phyloP scores from a whole-genome alignment of 2,329 filamentous ascomycete species.

The Aureobasidium subglaciale region DNA sequence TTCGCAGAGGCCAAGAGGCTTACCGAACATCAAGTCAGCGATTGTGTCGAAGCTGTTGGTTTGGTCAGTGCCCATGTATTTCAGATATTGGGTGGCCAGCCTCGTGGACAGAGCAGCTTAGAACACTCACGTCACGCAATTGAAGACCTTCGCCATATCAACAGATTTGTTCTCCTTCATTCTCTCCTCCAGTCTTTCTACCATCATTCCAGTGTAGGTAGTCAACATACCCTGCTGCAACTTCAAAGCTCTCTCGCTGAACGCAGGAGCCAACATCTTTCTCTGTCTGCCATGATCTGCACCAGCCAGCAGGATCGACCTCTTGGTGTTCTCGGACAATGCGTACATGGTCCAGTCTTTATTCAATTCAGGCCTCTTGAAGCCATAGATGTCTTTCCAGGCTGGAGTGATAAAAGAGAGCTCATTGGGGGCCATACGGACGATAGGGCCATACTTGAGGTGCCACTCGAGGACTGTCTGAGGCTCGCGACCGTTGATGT shows the following conservation, averaged over 20 bases:
- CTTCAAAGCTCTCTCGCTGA: conserved; percentile 36
- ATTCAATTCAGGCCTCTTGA: conserved; percentile 15
- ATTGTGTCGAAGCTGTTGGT: conserved; percentile 31
- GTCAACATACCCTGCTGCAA: conserved; percentile 35
- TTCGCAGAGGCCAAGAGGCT: conserved; percentile 22
- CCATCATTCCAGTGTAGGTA: conserved; percentile 34
- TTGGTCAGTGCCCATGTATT: background rate
- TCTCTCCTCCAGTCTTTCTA: conserved; percentile 26
- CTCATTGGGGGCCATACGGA: conserved; percentile 35
- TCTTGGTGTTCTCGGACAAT: background rate
- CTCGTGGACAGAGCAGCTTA: no score
- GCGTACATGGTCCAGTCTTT: conserved; percentile 14
- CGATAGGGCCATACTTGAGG: conserved; percentile 31
- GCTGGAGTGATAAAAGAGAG: conserved; percentile 30
- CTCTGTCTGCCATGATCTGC: conserved; percentile 30
- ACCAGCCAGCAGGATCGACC: conserved; percentile 23
- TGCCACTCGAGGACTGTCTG: conserved; percentile 23
- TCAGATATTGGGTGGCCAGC: no score
- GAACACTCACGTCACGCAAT: conserved; percentile 26
- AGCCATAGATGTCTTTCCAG: conserved; percentile 31
- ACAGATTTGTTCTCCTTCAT: conserved; percentile 16
- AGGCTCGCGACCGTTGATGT: conserved; percentile 1
- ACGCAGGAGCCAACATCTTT: conserved; percentile 33
- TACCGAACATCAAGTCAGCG: conserved; percentile 30
- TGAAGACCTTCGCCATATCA: conserved; percentile 28